Evolutionary conservation across 805 yeast genomes (phyloP).

Genomic region (Millerozyma acaciae): DNA sequence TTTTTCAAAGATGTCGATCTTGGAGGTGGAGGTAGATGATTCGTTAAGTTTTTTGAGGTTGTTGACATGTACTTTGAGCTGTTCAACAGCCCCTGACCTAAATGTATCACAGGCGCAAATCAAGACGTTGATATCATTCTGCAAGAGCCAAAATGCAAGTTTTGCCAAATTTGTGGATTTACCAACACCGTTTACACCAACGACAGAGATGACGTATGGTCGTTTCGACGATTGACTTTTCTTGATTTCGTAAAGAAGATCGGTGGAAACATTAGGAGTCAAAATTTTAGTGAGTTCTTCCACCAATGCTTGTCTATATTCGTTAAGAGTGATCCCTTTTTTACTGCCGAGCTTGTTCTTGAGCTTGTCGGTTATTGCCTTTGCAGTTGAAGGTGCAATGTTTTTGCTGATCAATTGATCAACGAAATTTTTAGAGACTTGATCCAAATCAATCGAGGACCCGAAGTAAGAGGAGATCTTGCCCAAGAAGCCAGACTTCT

Average conservation of each 20-base stretch:
- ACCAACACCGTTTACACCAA: constrained; percentile 98
- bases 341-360: constrained; percentile 70
- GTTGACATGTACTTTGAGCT: constrained; percentile 86
- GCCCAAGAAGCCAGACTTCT: constrained; percentile 24
- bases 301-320: constrained; percentile 59
- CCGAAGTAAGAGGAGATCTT: constrained; percentile 38
- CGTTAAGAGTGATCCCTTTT: constrained; percentile 66
- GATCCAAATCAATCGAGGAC: constrained; percentile 46
- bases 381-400: constrained; percentile 88
- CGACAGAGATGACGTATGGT: constrained; percentile 95
- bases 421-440: constrained; percentile 60
- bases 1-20: constrained; percentile 81
- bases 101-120: constrained; percentile 98
- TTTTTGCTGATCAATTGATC: constrained; percentile 81
- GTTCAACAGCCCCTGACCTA: constrained; percentile 98
- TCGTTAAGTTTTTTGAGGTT: constrained; percentile 69
- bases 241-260: constrained; percentile 78
- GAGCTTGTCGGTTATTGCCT: constrained; percentile 63
- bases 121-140: constrained; percentile 79
- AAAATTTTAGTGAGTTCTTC: constrained; percentile 71
- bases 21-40: constrained; percentile 32
- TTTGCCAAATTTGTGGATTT: constrained; percentile 94
- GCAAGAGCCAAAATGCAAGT: constrained; percentile 91
- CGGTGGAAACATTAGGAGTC: constrained; percentile 90
- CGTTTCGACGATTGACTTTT: constrained; percentile 25